Evolutionary conservation across 441 rosid genomes (phyloP).

Genomic region (Dalechampia spathulata): DNA sequence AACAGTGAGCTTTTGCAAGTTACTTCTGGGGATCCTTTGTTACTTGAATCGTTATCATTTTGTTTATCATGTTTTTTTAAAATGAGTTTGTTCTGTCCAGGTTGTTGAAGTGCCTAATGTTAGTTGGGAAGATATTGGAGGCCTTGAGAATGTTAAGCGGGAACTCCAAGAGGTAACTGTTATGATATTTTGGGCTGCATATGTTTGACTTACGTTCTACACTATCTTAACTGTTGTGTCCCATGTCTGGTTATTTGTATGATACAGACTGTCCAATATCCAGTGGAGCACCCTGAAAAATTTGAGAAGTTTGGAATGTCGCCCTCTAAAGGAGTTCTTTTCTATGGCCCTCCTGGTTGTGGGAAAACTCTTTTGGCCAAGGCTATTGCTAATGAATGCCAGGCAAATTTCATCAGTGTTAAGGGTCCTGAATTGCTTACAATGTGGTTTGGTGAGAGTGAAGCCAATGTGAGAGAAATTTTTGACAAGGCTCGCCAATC

Average conservation of each 20-base stretch:
- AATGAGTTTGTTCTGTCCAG: conserved; percentile 17
- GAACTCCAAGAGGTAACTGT: conserved; percentile 32
- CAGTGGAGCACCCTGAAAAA: too few relatives aligned
- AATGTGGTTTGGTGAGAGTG: conserved; percentile 79
- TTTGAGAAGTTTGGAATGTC: too few relatives aligned
- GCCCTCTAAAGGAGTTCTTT: too few relatives aligned
- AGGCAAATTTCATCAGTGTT: too few relatives aligned
- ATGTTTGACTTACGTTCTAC: neutral
- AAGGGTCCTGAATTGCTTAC: conserved; percentile 71
- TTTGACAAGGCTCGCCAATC: conserved; percentile 71
- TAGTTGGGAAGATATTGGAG: conserved; percentile 64
- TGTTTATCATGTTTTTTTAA: neutral
- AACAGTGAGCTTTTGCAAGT: conserved; percentile 33
- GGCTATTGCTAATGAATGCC: conserved; percentile 66
- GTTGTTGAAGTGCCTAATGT: conserved; percentile 65
- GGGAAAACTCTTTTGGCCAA: conserved; percentile 67
- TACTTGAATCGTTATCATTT: neutral
- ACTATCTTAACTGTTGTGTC: too few relatives aligned
- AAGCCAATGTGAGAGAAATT: conserved; percentile 67
- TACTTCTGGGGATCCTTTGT: neutral
- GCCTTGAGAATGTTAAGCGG: conserved; percentile 23
- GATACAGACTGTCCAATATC: too few relatives aligned
- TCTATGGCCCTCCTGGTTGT: too few relatives aligned
- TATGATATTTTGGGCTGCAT: neutral
- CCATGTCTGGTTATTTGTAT: neutral